These are phyloP conservation scores for Chlamydomonas eustigma DNA, from an alignment of 139 green algal genomes.

Conservation along the genomic window DNA sequence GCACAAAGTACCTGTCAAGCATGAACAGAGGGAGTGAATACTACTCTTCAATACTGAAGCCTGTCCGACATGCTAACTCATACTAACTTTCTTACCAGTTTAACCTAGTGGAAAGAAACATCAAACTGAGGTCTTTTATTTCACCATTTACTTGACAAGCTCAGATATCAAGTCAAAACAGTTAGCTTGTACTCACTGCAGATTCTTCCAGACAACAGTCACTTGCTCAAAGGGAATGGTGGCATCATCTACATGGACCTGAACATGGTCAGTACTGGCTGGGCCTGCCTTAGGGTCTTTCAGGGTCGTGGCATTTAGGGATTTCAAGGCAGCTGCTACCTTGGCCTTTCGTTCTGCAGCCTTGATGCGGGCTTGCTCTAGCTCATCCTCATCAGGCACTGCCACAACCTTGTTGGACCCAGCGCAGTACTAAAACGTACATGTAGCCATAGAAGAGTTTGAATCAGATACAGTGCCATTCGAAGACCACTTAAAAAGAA, in stretches of 20 bases:
- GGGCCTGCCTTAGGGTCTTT: not conserved
- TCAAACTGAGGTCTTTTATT: too few species aligned
- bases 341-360: not conserved
- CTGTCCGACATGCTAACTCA: too few species aligned
- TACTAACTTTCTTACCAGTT: too few species aligned
- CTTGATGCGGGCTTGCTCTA: not conserved
- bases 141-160: too few species aligned
- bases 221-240: constrained; percentile 57
- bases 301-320: not conserved
- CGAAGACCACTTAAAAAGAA: too few species aligned
- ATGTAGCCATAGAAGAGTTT: too few species aligned
- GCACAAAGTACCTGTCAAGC: constrained; percentile 52
- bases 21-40: not conserved
- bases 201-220: constrained; percentile 55
- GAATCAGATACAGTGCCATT: too few species aligned
- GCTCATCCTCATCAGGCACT: not conserved
- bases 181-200: constrained; percentile 40
- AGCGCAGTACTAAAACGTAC: too few species aligned
- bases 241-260: not conserved
- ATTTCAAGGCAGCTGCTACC: not conserved
- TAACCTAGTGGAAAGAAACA: too few species aligned
- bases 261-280: not conserved
- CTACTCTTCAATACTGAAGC: too few species aligned
- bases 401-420: not conserved
- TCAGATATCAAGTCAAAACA: too few species aligned